These are phyloP conservation scores for Tetrahymena borealis DNA, from an alignment of 73 alveolate genomes.

Conservation along the genomic window DNA sequence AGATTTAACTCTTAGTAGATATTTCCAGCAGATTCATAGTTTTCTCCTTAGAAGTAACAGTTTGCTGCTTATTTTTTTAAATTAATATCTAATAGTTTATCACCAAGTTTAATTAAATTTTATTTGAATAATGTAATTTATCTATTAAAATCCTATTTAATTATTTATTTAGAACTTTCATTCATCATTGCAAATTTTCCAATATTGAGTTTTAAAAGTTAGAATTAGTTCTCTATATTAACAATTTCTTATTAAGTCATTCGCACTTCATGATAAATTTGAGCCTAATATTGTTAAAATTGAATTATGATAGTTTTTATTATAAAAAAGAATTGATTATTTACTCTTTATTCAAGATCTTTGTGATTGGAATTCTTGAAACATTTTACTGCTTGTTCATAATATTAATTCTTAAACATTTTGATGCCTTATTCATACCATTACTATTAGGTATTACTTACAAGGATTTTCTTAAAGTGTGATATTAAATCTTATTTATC, in stretches of 20 bases:
- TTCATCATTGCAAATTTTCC: neutral
- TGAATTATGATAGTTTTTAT: neutral
- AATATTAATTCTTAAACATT: slow-evolving; percentile 71
- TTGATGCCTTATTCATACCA: slow-evolving; percentile 73
- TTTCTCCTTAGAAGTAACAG: neutral
- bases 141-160: neutral
- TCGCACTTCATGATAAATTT: neutral
- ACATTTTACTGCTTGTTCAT: slow-evolving; percentile 71
- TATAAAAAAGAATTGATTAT: neutral
- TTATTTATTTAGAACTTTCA: neutral
- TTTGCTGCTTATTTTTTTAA: neutral
- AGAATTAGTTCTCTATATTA: neutral
- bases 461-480: too few relatives aligned
- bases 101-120: neutral
- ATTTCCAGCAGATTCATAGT: neutral
- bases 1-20: neutral
- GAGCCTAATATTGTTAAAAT: neutral
- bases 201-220: neutral
- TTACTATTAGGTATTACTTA: too few relatives aligned
- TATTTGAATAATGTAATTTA: neutral
- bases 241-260: neutral
- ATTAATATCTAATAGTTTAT: neutral
- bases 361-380: too few relatives aligned
- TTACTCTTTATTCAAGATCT: too few relatives aligned
- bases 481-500: neutral